Base-by-base conservation (phyloP, 228 moss, liverwort and hornwort genomes). In the Sphagnum magellanicum region DNA sequence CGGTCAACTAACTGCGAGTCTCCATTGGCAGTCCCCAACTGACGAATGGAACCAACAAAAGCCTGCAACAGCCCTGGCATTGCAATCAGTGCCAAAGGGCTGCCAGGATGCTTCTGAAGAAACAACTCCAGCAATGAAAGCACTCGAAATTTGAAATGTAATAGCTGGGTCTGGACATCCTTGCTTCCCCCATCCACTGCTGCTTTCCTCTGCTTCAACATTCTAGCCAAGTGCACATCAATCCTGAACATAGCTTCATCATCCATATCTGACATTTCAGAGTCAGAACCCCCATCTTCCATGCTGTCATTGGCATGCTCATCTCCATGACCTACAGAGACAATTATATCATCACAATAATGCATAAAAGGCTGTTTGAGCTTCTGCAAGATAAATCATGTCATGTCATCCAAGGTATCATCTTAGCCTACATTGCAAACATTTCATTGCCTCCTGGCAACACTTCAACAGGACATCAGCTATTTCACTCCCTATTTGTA, bases 211-310 rank as follows among this genome's bases (percentile, higher is more conserved):
- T 90, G 87, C 77, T 88, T 95, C 76, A 95, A 69, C 17, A 95
- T 91, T n/a, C 74, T 80, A 32, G 77, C 89, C 69, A 95, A 78
- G 63, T 92, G 90, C 61, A 68, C 81, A 75, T 95, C 95, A 70
- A 90, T 84, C 76, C 89, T 87, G 58, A 92, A 95, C 95, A 95
- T 95, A 6, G 92, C 87, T 73, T 95, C 95, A 70, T 95, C 95
- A 63, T 95, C 92, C 81, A 92, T 74, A 61, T 95, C 95, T 4
- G 95, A 95, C 63, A 75, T 63, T 46, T 95, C 95, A 4, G 73
- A 86, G 55, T 80, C 86, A 14, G 83, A 83, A 49, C 72, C 86
- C 72, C 82, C 94, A 15, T 74, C 74, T 58, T 86, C 32, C 32
- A 32, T 32, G 32, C 32, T 85, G 5, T 85, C 81, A 58, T 81